Base-by-base conservation (phyloP, 345 rosid species). In the Ricinus communis region DNA sequence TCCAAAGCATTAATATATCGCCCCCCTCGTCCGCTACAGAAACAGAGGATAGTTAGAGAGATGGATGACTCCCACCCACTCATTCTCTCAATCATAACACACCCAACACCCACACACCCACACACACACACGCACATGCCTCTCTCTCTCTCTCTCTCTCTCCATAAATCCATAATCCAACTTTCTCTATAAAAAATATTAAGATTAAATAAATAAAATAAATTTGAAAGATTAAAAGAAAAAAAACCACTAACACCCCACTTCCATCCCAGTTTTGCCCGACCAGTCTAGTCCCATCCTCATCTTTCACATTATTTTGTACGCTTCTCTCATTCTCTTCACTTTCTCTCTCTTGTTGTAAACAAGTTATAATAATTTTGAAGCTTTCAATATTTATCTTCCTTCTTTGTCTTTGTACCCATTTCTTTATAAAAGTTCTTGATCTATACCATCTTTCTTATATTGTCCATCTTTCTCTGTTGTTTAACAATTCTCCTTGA, bases 11-110 rank as follows among this genome's bases (percentile, higher is more conserved):
- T 73, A 77, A 77, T 68, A 59, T 60, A 74, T 70, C 80, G 62
- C 83, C 83, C 85, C 76, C 83, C 81, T 76, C 80, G 82, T 86
- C 82, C 83, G 86, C 87, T 81, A 74, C 87, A 79, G 79, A 81
- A 81, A 73, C 55, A 77, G 69, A 68, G 45, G 41, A 72, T 62
- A 70, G 81, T 67, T 77, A 52, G 67, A 33, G 66, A 21, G 64
- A 71, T 50, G 75, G 72, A 38, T 70, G 21, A 64, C 71, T 81
- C 87, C 83, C 78, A 75, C 85, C 90, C 90, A 84, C 86, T 75
- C 90, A 86, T 83, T 83, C 87, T 52, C 66, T 72, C 87, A 79
- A 82, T 82, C 87, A 87, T 77, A 46, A 73, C 69, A 61, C 70
- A 10, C 38, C n/a, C 50, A 64, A 10, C 30, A 54, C 66, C 18